A percentile compares a stretch with the other conserved stretches of the same genome.
Evolutionary conservation across 805 yeast genomes (phyloP).

Genomic region (Starmerella stigmatis): DNA sequence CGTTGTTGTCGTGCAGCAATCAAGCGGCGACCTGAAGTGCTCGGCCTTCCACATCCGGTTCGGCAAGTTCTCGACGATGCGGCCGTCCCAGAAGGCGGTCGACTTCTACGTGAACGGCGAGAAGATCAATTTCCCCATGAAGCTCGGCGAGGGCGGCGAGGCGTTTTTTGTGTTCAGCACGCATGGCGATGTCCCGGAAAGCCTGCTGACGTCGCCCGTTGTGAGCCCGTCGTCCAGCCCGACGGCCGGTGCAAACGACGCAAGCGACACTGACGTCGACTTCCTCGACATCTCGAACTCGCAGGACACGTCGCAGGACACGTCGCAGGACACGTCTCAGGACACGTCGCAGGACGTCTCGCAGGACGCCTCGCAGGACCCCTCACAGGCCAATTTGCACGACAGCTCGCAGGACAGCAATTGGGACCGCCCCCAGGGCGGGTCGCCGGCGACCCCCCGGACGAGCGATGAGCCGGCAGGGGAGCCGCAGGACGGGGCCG

Average conservation of each 20-base stretch:
- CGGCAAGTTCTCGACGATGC: constrained; percentile 82
- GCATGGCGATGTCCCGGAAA: constrained; percentile 55
- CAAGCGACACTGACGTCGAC: constrained; percentile 24
- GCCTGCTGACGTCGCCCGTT: constrained; percentile 79
- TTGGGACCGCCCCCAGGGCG: too few species aligned
- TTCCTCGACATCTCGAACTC: constrained; percentile 19
- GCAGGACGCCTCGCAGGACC: too few species aligned
- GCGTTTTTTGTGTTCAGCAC: constrained; percentile 95
- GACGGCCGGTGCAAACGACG: constrained; percentile 1
- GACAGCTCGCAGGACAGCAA: too few species aligned
- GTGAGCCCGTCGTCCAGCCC: constrained; percentile 53
- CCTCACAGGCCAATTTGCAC: too few species aligned
- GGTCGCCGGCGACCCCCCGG: too few species aligned
- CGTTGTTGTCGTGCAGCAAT: constrained; percentile 86
- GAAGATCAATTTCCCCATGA: constrained; percentile 81
- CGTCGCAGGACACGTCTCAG: too few species aligned
- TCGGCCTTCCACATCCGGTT: constrained; percentile 96
- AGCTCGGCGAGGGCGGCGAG: constrained; percentile 94
- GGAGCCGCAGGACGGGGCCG: not conserved
- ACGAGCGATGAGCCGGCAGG: too few species aligned
- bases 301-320: not conserved
- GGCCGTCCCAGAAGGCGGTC: constrained; percentile 92
- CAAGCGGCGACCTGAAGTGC: constrained; percentile 67
- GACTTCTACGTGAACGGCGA: constrained; percentile 78
- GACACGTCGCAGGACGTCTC: too few species aligned